phyloP scores from a whole-genome alignment of 495 filamentous ascomycete genomes.

The Neurospora hispaniola region DNA sequence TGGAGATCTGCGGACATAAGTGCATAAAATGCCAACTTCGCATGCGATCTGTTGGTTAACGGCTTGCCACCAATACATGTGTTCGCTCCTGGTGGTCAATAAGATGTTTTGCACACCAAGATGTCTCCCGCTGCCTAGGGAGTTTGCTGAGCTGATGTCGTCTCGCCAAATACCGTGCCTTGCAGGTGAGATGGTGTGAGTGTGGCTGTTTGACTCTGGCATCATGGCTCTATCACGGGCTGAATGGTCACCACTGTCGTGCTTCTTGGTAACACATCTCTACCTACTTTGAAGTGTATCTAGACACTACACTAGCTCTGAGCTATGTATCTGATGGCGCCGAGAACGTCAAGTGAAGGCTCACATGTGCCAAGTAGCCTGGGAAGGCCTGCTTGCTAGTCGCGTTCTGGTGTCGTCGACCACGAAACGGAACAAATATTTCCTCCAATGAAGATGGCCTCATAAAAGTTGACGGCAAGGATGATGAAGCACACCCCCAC shows the following conservation, averaged over 20 bases:
- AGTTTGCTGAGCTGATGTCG: not conserved
- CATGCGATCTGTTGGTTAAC: no score
- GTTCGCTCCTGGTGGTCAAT: no score
- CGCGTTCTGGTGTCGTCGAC: not conserved
- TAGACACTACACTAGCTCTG: no score
- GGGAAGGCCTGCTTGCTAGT: not conserved
- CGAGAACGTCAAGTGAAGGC: not conserved
- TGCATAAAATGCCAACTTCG: no score
- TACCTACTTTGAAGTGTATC: no score
- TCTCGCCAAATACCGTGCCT: not conserved
- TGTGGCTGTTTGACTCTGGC: not conserved
- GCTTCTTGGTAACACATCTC: not conserved
- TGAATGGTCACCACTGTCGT: not conserved
- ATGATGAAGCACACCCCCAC: not conserved
- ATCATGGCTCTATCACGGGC: not conserved
- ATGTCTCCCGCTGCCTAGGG: not conserved
- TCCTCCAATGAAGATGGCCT: constrained; percentile 17
- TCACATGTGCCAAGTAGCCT: not conserved
- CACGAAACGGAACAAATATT: constrained; percentile 17
- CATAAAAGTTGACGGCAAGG: not conserved
- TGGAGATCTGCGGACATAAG: not conserved
- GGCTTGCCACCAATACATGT: no score
- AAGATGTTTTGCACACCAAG: not conserved
- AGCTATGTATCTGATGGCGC: not conserved
- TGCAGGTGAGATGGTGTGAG: not conserved